Conservation (phyloP, 2,329 filamentous ascomycete species). For the Aphanoascus verrucosus region DNA sequence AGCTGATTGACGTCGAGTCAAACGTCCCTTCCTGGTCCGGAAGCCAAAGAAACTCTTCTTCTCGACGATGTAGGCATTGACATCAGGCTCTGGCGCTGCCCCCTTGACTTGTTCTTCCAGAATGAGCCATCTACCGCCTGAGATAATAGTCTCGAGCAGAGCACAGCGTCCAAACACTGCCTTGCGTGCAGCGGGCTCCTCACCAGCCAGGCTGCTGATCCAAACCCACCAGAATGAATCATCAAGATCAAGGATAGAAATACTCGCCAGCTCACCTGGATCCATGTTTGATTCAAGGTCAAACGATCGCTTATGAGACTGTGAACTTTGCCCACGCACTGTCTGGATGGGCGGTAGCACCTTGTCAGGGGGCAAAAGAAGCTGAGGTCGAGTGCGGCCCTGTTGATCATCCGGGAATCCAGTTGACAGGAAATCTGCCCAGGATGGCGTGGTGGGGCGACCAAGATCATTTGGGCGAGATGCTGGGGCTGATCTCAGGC, state of each 20-base stretch:
- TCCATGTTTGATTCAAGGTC: constrained; percentile 61
- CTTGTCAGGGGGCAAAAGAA: constrained; percentile 79
- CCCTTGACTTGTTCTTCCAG: constrained; percentile 96
- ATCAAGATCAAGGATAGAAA: constrained; percentile 73
- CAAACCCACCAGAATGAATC: constrained; percentile 99
- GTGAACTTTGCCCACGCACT: constrained; percentile 66
- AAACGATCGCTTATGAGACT: constrained; percentile 66
- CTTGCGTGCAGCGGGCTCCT: constrained; percentile 77
- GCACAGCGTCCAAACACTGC: constrained; percentile 90
- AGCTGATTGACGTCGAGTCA: constrained; percentile 59
- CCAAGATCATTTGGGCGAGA: constrained; percentile 58
- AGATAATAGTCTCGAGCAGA: constrained; percentile 76
- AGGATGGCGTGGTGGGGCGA: constrained; percentile 88
- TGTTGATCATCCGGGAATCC: constrained; percentile 73
- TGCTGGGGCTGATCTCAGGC: constrained; percentile 54
- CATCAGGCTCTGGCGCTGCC: constrained; percentile 71
- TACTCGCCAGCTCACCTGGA: constrained; percentile 88
- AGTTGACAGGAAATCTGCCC: constrained; percentile 93
- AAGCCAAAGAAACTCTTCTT: constrained; percentile 93
- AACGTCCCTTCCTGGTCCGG: constrained; percentile 57
- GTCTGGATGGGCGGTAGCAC: constrained; percentile 70
- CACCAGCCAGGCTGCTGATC: constrained; percentile 90
- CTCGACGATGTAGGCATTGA: constrained; percentile 81
- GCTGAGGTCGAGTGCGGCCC: constrained; percentile 49
- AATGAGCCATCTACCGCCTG: constrained; percentile 75